These are phyloP conservation scores for Mycena indigotica DNA, from an alignment of 768 basidiomycete species.

Conservation along the genomic window DNA sequence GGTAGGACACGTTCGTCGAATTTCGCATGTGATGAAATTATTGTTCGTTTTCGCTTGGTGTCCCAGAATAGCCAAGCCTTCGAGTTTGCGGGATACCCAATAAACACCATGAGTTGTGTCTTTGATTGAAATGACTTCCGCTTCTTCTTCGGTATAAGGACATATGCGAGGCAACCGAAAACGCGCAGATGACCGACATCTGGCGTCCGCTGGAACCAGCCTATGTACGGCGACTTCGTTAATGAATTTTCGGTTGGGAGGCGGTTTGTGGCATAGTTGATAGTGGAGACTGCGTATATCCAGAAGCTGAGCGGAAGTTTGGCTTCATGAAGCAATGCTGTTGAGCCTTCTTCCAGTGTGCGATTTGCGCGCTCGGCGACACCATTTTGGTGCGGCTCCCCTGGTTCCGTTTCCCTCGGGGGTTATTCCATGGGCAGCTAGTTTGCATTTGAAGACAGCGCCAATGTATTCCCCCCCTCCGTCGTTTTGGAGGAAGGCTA, in stretches of 20 bases:
- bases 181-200: constrained; percentile 34
- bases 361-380: constrained; percentile 43
- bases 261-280: constrained; percentile 27
- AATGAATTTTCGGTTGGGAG: constrained; percentile 16
- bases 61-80: constrained; percentile 41
- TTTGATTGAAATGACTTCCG: constrained; percentile 29
- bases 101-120: constrained; percentile 37
- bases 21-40: constrained; percentile 31
- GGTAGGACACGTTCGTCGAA: constrained; percentile 37
- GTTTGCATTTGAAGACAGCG: constrained; percentile 25
- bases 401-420: constrained; percentile 24
- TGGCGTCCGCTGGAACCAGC: constrained; percentile 22
- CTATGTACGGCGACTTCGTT: constrained; percentile 19
- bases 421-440: constrained; percentile 28
- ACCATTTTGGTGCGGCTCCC: constrained; percentile 45
- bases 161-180: constrained; percentile 43
- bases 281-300: constrained; percentile 23
- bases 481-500: constrained; percentile 34
- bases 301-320: constrained; percentile 26
- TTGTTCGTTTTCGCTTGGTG: constrained; percentile 28
- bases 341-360: constrained; percentile 34
- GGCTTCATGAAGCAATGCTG: constrained; percentile 31
- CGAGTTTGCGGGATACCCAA: constrained; percentile 37
- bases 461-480: constrained; percentile 40
- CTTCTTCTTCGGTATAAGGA: constrained; percentile 38